These are phyloP conservation scores for Fusarium sp. DNA, from an alignment of 2,329 filamentous ascomycete species.

Conservation along the genomic window DNA sequence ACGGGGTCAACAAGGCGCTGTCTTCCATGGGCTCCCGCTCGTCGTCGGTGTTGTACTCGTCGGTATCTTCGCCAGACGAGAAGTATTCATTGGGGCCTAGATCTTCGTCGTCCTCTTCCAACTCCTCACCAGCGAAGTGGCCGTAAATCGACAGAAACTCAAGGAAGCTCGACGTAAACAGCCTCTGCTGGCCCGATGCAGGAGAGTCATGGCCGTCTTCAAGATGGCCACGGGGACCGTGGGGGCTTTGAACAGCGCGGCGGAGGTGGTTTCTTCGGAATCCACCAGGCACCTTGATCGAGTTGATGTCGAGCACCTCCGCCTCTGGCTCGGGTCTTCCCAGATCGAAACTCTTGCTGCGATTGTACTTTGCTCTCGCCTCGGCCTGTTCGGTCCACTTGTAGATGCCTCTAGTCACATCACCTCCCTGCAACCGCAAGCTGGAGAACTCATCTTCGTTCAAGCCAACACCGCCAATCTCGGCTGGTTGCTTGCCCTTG, in stretches of 20 bases:
- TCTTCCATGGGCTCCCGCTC: conserved; percentile 86
- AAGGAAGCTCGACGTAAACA: conserved; percentile 92
- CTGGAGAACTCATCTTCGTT: conserved; percentile 91
- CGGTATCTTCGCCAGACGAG: conserved; percentile 76
- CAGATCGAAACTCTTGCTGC: conserved; percentile 89
- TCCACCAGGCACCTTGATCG: conserved; percentile 92
- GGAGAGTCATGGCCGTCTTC: conserved; percentile 51
- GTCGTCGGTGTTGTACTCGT: conserved; percentile 69
- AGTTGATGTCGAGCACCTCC: conserved; percentile 83
- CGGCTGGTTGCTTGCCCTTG: conserved; percentile 65
- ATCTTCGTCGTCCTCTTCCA: conserved; percentile 95
- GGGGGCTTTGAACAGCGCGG: conserved; percentile 73
- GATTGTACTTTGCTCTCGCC: conserved; percentile 70
- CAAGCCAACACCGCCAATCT: conserved; percentile 48
- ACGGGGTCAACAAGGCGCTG: conserved; percentile 82
- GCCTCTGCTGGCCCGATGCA: conserved; percentile 53
- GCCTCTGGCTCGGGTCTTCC: conserved; percentile 80
- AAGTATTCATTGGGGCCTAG: conserved; percentile 91
- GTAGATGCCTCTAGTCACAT: conserved; percentile 94
- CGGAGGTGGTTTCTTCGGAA: conserved; percentile 92
- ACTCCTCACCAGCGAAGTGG: conserved; percentile 95
- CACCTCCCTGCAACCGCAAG: conserved; percentile 89
- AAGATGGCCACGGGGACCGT: conserved; percentile 45
- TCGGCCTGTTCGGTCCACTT: conserved; percentile 94
- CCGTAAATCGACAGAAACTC: conserved; percentile 96